Conservation (phyloP, 805 yeast genomes). For the Starmerella tilneyi region DNA sequence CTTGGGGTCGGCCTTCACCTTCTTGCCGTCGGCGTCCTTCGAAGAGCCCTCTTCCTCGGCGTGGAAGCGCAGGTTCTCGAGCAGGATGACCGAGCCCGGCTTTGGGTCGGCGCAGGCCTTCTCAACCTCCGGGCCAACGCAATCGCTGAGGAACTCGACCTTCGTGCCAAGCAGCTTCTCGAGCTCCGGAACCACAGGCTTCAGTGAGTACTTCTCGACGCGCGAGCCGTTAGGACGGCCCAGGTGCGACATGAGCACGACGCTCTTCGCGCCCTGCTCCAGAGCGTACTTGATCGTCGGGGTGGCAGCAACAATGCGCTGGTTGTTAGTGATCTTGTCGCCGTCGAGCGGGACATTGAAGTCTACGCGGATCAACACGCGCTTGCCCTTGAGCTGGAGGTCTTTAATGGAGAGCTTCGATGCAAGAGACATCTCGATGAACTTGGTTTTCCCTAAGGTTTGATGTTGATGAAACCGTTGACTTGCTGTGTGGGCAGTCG, state of each 20-base stretch:
- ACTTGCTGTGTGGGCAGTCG: not conserved
- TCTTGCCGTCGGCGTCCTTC: constrained; percentile 81
- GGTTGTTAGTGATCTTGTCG: constrained; percentile 94
- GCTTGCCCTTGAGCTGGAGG: constrained; percentile 73
- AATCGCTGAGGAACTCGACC: constrained; percentile 77
- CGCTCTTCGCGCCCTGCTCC: constrained; percentile 80
- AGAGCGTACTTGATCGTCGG: constrained; percentile 95
- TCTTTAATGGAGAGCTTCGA: constrained; percentile 90
- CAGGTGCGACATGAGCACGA: constrained; percentile 89
- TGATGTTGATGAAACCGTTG: not conserved
- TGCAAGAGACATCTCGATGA: constrained; percentile 70
- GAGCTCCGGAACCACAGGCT: constrained; percentile 89
- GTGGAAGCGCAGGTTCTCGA: constrained; percentile 98
- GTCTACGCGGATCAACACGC: constrained; percentile 94
- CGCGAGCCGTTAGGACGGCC: constrained; percentile 98
- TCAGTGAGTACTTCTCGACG: constrained; percentile 75
- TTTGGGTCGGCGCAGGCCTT: constrained; percentile 60
- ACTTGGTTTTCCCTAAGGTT: not conserved
- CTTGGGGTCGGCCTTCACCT: constrained; percentile 76
- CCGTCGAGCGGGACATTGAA: constrained; percentile 66
- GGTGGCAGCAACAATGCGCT: constrained; percentile 97
- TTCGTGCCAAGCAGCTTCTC: constrained; percentile 59
- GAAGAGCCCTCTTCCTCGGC: constrained; percentile 84
- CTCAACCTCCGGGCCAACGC: constrained; percentile 88
- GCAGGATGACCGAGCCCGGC: constrained; percentile 73